phyloP scores from a whole-genome alignment of 2,329 filamentous ascomycete species.

The Exophiala calicioides region DNA sequence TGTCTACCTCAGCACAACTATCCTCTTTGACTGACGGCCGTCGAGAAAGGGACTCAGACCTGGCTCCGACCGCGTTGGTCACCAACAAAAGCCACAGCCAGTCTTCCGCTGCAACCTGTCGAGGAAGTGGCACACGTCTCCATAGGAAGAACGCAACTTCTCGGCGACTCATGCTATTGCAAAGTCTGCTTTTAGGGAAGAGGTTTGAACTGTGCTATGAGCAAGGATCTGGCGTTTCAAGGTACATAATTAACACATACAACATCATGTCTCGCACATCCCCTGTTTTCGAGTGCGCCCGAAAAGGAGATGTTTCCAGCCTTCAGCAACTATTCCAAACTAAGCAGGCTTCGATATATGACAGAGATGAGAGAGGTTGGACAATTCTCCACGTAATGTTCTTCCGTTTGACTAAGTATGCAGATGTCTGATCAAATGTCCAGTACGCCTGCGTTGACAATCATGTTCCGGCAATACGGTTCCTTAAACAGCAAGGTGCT shows the following conservation, averaged over 20 bases:
- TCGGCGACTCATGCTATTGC: slow-evolving; percentile 5
- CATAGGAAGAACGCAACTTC: no score
- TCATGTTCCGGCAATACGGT: neutral
- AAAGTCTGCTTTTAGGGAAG: slow-evolving; percentile 10
- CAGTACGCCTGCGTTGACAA: neutral
- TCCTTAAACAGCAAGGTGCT: slow-evolving; percentile 8
- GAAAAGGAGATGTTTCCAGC: neutral
- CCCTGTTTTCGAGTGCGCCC: neutral
- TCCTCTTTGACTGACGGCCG: no score
- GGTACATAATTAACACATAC: slow-evolving; percentile 6
- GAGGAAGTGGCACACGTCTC: no score
- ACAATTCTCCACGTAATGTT: slow-evolving; percentile 6
- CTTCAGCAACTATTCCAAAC: slow-evolving; percentile 5
- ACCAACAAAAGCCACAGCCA: no score
- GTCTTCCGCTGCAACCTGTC: no score
- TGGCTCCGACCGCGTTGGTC: no score
- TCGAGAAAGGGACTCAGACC: no score
- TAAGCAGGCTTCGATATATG: slow-evolving; percentile 6
- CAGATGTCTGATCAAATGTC: neutral
- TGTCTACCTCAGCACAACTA: neutral
- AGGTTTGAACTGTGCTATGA: slow-evolving; percentile 2
- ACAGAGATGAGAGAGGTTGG: neutral
- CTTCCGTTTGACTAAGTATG: neutral
- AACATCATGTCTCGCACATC: neutral
- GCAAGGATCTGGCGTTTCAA: neutral